Percentiles rank a stretch among this genome's conserved stretches.
phyloP scores from a whole-genome alignment of 2,329 filamentous ascomycete genomes.

The Hypoxylon sp. region DNA sequence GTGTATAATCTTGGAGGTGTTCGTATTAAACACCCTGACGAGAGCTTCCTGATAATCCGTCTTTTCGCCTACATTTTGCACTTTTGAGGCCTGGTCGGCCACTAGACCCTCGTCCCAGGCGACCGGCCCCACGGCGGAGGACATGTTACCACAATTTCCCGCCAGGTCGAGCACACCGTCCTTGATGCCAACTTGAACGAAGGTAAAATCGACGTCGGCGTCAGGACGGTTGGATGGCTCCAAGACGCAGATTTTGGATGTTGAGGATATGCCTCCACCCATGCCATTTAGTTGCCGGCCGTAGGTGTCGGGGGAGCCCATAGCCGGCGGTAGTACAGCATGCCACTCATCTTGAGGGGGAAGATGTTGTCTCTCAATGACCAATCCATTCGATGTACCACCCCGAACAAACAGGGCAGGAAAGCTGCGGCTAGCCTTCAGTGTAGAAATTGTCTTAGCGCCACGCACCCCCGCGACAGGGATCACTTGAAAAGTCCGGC shows the following conservation, averaged over 20 bases:
- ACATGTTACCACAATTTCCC: conserved; percentile 75
- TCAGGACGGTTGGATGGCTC: conserved; percentile 61
- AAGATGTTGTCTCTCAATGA: conserved; percentile 57
- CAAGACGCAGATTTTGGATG: conserved; percentile 80
- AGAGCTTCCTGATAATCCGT: conserved; percentile 40
- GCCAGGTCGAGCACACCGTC: conserved; percentile 68
- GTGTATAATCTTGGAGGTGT: conserved; percentile 56
- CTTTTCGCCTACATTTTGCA: not conserved
- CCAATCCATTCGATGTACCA: conserved; percentile 54
- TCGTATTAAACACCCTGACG: conserved; percentile 55
- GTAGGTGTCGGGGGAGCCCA: conserved; percentile 67
- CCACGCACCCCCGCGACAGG: not conserved
- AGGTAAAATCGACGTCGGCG: conserved; percentile 53
- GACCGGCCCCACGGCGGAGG: conserved; percentile 69
- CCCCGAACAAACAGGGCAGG: conserved; percentile 60
- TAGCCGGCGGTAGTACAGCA: conserved; percentile 49
- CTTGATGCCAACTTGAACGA: conserved; percentile 68
- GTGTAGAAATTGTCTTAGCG: not conserved
- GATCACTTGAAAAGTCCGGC: conserved; percentile 1
- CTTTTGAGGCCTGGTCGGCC: conserved; percentile 48
- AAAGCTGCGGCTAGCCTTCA: conserved; percentile 42
- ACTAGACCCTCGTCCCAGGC: conserved; percentile 68
- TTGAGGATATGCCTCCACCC: conserved; percentile 77
- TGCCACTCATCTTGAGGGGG: conserved; percentile 57
- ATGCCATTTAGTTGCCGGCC: conserved; percentile 80